Conservation (phyloP, 768 basidiomycete species). For the Rubroboletus pulcherrimus region DNA sequence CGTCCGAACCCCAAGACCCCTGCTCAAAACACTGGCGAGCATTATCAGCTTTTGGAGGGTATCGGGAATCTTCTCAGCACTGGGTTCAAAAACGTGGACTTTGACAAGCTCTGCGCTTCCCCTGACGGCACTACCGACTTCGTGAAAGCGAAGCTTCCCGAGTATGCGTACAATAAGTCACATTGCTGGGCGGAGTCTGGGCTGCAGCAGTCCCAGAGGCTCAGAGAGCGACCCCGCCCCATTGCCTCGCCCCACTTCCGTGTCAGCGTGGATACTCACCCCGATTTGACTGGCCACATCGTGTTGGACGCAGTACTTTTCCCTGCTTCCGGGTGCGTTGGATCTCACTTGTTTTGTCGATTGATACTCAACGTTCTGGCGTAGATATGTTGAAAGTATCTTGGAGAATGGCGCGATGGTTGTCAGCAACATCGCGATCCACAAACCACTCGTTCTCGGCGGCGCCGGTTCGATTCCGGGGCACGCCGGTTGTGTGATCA, state of each 20-base stretch:
- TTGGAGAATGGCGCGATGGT: conserved; percentile 34
- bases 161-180: conserved; percentile 31
- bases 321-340: conserved; percentile 43
- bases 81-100: conserved; percentile 30
- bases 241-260: conserved; percentile 35
- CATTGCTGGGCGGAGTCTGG: conserved; percentile 27
- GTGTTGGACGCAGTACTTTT: conserved; percentile 44
- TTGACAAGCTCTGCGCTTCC: conserved; percentile 26
- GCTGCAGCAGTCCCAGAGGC: conserved; percentile 21
- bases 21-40: conserved; percentile 32
- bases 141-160: conserved; percentile 25
- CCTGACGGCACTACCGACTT: conserved; percentile 20
- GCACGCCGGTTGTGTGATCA: conserved; percentile 27
- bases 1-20: conserved; percentile 32
- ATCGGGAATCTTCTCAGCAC: conserved; percentile 28
- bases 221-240: conserved; percentile 30
- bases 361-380: neutral
- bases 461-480: conserved; percentile 14
- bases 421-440: conserved; percentile 24
- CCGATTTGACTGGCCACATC: conserved; percentile 42
- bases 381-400: conserved; percentile 28
- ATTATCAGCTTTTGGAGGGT: conserved; percentile 32
- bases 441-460: conserved; percentile 28
- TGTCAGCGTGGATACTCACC: conserved; percentile 32
- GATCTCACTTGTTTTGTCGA: neutral